Percentiles rank a stretch among this genome's conserved stretches.
Conservation (phyloP, 129 eudicot genomes). For the Gnaphalium uliginosum region DNA sequence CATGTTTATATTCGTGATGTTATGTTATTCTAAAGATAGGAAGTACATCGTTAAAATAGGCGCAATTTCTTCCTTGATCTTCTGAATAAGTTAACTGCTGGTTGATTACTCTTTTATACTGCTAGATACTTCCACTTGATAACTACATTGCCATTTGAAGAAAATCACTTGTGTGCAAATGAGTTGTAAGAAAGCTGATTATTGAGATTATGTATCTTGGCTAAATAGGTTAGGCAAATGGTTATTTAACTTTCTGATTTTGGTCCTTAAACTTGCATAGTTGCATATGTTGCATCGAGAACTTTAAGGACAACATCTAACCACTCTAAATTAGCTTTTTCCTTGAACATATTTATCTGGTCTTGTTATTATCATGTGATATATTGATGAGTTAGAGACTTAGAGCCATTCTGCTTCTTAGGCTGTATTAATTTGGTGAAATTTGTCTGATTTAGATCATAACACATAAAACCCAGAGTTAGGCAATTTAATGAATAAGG, state of each 20-base stretch:
- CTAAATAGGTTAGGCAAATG: constrained; percentile 3
- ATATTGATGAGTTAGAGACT: neutral
- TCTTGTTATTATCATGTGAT: too few relatives aligned
- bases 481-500: neutral
- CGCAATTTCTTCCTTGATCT: neutral
- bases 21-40: too few relatives aligned
- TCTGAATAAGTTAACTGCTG: neutral
- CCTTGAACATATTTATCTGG: too few relatives aligned
- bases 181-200: neutral
- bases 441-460: neutral
- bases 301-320: neutral
- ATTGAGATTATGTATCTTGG: neutral
- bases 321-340: neutral
- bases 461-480: neutral
- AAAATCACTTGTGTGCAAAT: neutral
- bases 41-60: neutral
- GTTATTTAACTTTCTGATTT: neutral
- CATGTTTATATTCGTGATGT: neutral
- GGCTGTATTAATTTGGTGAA: neutral
- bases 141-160: neutral
- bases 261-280: neutral
- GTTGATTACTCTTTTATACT: neutral
- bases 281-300: neutral
- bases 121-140: neutral
- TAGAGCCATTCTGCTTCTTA: neutral